Percentiles rank a stretch among this genome's conserved stretches.
Evolutionary conservation across 2,329 filamentous ascomycete genomes (phyloP).

Genomic region (Colletotrichum filicis): DNA sequence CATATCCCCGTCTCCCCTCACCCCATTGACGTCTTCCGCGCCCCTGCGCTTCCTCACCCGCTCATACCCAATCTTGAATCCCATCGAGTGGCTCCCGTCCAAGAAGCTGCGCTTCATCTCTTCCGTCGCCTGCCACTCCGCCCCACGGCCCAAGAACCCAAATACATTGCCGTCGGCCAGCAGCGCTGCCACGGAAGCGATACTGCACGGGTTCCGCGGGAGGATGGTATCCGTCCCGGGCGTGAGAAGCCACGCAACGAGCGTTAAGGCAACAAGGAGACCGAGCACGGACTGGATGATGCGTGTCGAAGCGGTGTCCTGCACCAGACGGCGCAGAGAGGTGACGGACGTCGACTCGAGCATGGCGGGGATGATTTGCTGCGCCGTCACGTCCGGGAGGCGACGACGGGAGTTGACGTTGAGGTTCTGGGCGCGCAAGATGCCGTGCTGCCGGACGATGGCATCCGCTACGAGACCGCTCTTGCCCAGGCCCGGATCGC

Average conservation of each 20-base stretch:
- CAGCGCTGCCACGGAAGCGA: constrained; percentile 50
- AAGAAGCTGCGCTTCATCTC: constrained; percentile 37
- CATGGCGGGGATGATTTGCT: constrained; percentile 25
- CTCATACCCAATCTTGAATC: constrained; percentile 42
- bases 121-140: constrained; percentile 40
- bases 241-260: constrained; percentile 43
- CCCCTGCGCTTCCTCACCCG: constrained; percentile 22
- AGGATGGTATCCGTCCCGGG: constrained; percentile 39
- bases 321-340: constrained; percentile 37
- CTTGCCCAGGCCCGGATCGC: constrained; percentile 32
- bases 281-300: constrained; percentile 47
- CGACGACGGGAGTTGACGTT: constrained; percentile 38
- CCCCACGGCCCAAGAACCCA: constrained; percentile 40
- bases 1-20: background rate
- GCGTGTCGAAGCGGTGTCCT: constrained; percentile 46
- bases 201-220: constrained; percentile 45
- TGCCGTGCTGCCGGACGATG: constrained; percentile 48
- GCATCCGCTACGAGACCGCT: constrained; percentile 42
- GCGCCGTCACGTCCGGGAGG: constrained; percentile 24
- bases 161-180: constrained; percentile 51
- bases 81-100: constrained; percentile 40
- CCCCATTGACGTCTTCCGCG: constrained; percentile 13
- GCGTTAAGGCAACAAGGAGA: constrained; percentile 40
- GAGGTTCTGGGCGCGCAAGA: constrained; percentile 49
- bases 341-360: constrained; percentile 32